Evolutionary conservation across 768 basidiomycete genomes (phyloP).

Genomic region (Boletus reticulatus): DNA sequence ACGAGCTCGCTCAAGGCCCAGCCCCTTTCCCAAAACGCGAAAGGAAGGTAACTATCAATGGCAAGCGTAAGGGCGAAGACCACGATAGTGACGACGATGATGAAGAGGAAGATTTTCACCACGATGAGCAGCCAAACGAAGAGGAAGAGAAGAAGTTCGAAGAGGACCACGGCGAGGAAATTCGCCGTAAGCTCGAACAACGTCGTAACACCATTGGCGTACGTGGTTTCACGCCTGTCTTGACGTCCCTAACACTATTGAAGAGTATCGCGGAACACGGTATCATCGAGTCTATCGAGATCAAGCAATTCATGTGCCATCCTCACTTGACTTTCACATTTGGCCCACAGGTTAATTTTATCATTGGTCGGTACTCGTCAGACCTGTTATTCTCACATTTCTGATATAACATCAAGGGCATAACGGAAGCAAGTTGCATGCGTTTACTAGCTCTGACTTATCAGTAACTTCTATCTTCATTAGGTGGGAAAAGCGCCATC

Average conservation of each 20-base stretch:
- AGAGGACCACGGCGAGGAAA: slow-evolving; percentile 52
- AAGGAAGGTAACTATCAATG: slow-evolving; percentile 31
- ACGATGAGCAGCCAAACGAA: slow-evolving; percentile 40
- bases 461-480: slow-evolving; percentile 4
- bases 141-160: slow-evolving; percentile 69
- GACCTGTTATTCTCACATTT: neutral
- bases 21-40: slow-evolving; percentile 13
- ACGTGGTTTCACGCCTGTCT: slow-evolving; percentile 43
- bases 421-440: slow-evolving; percentile 78
- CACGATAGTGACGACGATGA: slow-evolving; percentile 31
- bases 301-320: slow-evolving; percentile 97
- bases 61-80: slow-evolving; percentile 32
- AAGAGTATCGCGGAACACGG: slow-evolving; percentile 84
- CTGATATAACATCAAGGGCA: slow-evolving; percentile 52
- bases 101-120: slow-evolving; percentile 33
- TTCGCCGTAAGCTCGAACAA: slow-evolving; percentile 53
- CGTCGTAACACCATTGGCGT: slow-evolving; percentile 39
- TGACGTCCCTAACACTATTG: neutral
- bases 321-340: slow-evolving; percentile 78
- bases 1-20: slow-evolving; percentile 28
- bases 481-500: slow-evolving; percentile 94
- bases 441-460: neutral
- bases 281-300: slow-evolving; percentile 81
- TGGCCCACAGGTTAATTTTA: slow-evolving; percentile 94
- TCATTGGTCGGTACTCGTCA: slow-evolving; percentile 63